Base-by-base conservation (phyloP, 257 asterid species). In the Salvia miltiorrhiza region DNA sequence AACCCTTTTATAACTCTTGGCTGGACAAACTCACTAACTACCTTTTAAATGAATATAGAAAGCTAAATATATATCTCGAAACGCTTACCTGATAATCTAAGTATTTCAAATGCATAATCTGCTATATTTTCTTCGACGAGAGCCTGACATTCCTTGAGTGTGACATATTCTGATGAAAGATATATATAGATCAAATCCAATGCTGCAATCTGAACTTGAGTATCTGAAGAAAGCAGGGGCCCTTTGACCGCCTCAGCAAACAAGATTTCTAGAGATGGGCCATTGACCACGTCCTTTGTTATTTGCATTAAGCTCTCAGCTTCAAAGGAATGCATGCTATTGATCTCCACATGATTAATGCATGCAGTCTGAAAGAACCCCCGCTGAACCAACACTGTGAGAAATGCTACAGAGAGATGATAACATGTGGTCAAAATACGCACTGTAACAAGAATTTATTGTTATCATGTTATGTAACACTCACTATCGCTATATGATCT, bases 181-280 rank as follows among this genome's bases (percentile, higher is more conserved):
- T 82, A 86, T 49, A 71, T 72, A 79, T 44, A 74, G 48, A 93
- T 73, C 69, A 90, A 82, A 63, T 88, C 90, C 82, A 93, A 45
- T 24, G 91, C 81, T 70, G 96, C 88, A 77, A 84, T 82, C 78
- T 90, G 99, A 70, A 93, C 91, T 80, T 88, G 88, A 83, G 72
- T 86, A 73, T 93, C 97, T 63, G 97, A 87, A 70, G 99, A 93
- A 82, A 93, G 95, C 72, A 93, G 79, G 67, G 99, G 88, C 40
- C 86, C 97, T 79, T 93, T 90, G 75, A 93, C 85, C 41, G 99
- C 99, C 87, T 93, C 97, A 43, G 96, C 96, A 87, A 90, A 93
- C 85, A 90, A 77, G 76, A 81, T 79, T 79, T 76, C 88, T 59
- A 89, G 73, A 44, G 87, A 71, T 52, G 83, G 83, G 56, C 74